Percentiles rank a stretch among this genome's conserved stretches.
phyloP scores from a whole-genome alignment of 768 basidiomycete genomes.

The Chalciporus piperatus region DNA sequence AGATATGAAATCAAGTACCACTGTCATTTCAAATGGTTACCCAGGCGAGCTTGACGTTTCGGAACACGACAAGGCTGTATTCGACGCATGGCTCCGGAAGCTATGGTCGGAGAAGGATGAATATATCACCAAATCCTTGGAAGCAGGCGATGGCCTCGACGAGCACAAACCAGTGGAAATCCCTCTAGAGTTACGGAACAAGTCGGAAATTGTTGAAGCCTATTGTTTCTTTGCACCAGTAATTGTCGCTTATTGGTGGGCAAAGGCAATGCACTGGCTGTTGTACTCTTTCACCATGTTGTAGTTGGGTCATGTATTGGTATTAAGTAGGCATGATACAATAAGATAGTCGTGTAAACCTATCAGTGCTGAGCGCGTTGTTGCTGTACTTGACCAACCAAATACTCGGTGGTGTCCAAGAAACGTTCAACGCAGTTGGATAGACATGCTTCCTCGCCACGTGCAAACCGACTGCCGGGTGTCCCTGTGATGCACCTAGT shows the following conservation, averaged over 20 bases:
- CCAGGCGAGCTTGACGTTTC: constrained; percentile 49
- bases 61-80: constrained; percentile 55
- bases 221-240: constrained; percentile 72
- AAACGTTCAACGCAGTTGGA: constrained; percentile 91
- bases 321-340: background rate
- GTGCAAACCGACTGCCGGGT: constrained; percentile 74
- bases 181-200: constrained; percentile 54
- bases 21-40: constrained; percentile 28
- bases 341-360: background rate
- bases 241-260: constrained; percentile 47
- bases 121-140: constrained; percentile 64
- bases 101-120: constrained; percentile 87
- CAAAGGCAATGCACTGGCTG: constrained; percentile 30
- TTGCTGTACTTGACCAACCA: constrained; percentile 65
- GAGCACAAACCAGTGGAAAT: constrained; percentile 43
- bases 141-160: constrained; percentile 42
- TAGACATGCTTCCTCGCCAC: constrained; percentile 78
- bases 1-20: constrained; percentile 39
- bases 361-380: constrained; percentile 33
- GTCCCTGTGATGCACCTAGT: constrained; percentile 77
- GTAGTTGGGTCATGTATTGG: constrained; percentile 2
- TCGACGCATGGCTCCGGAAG: constrained; percentile 80
- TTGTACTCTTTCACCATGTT: constrained; percentile 11
- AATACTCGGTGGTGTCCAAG: constrained; percentile 79
- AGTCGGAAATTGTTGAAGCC: constrained; percentile 58